phyloP scores from a whole-genome alignment of 108 stramenopile species.

The Pseudonitzschia multistriata region DNA sequence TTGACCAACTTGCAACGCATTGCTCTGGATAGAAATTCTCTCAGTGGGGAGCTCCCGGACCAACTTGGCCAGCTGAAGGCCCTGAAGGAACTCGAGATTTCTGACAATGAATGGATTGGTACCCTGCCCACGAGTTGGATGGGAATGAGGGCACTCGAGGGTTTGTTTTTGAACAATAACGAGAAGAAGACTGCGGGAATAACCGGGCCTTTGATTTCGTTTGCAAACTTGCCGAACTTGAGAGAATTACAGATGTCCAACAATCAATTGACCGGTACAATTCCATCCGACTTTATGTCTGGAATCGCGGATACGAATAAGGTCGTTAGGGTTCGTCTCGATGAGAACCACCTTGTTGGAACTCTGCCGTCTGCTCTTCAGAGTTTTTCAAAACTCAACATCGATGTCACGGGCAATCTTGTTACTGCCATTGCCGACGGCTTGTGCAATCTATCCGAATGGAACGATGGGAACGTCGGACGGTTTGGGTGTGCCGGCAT shows the following conservation, averaged over 20 bases:
- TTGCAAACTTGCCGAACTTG: conserved; percentile 45
- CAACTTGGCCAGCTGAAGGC: conserved; percentile 49
- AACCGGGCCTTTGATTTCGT: conserved; percentile 53
- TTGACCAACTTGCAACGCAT: conserved; percentile 52
- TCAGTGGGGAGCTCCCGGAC: conserved; percentile 63
- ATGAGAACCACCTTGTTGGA: conserved; percentile 38
- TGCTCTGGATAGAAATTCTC: conserved; percentile 52
- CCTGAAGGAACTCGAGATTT: conserved; percentile 44
- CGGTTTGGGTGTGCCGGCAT: conserved; percentile 65
- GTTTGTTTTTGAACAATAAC: conserved; percentile 28
- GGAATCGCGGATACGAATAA: conserved; percentile 39
- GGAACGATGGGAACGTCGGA: conserved; percentile 66
- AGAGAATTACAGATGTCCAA: conserved; percentile 27
- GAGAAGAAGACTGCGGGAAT: conserved; percentile 46
- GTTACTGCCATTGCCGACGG: conserved; percentile 48
- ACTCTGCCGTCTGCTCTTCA: conserved; percentile 37
- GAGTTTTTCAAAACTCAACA: conserved; percentile 50
- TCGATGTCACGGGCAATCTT: conserved; percentile 71
- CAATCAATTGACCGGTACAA: conserved; percentile 22
- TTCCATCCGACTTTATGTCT: conserved; percentile 32
- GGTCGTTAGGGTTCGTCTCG: conserved; percentile 44
- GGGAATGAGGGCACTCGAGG: conserved; percentile 30
- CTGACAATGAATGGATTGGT: conserved; percentile 45
- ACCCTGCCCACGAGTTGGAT: conserved; percentile 27
- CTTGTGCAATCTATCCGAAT: conserved; percentile 56